phyloP scores from a whole-genome alignment of 345 rosid species.

The Gossypium arboreum region DNA sequence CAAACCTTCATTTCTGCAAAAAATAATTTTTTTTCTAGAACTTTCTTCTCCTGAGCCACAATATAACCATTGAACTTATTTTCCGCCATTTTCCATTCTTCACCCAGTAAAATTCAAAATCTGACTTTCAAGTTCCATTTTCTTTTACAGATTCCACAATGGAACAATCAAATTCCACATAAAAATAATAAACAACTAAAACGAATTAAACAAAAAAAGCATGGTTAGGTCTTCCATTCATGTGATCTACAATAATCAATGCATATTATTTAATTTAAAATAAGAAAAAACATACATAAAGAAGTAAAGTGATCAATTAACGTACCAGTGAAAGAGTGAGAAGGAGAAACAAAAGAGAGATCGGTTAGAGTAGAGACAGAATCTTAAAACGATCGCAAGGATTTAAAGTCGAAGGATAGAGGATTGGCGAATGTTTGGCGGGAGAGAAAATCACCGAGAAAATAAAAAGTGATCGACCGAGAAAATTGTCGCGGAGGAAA shows the following conservation, averaged over 20 bases:
- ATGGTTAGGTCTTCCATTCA: neutral
- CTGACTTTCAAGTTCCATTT: neutral
- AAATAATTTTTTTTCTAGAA: neutral
- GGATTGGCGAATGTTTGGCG: slow-evolving; percentile 26
- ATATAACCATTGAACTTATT: slow-evolving; percentile 8
- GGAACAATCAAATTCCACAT: slow-evolving; percentile 14
- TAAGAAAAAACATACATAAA: neutral
- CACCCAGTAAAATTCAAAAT: slow-evolving; percentile 5
- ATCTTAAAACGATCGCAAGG: slow-evolving; percentile 32
- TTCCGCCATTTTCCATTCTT: neutral
- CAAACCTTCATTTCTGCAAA: neutral
- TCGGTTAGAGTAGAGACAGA: slow-evolving; percentile 21
- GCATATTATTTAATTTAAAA: slow-evolving; percentile 13
- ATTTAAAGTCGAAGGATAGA: slow-evolving; percentile 5
- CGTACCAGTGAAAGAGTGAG: slow-evolving; percentile 35
- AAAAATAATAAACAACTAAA: neutral
- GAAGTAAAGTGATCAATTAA: slow-evolving; percentile 25
- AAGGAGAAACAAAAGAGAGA: slow-evolving; percentile 29
- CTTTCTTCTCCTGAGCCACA: neutral
- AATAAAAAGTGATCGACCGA: slow-evolving; percentile 30
- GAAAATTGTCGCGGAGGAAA: slow-evolving; percentile 6
- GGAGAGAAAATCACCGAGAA: slow-evolving; percentile 29
- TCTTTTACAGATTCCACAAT: neutral
- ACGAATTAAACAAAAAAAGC: neutral
- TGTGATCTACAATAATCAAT: slow-evolving; percentile 22